Base-by-base conservation (phyloP, 2,329 filamentous ascomycete genomes). In the Penicillium sp. region DNA sequence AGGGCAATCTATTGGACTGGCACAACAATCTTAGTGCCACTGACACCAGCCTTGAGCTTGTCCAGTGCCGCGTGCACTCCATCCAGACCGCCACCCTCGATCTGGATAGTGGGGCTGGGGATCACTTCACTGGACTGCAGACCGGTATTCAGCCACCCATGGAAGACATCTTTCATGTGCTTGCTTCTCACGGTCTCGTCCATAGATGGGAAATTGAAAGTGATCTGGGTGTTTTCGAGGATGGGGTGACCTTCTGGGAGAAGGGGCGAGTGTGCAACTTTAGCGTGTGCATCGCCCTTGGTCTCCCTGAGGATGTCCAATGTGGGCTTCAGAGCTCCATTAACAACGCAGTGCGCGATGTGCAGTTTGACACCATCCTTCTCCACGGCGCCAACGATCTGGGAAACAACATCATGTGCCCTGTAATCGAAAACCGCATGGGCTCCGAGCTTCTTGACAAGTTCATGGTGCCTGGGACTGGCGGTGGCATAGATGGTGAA, bases 401-500 rank as follows among this genome's bases (percentile, higher is more conserved):
- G 56, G 1, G 53, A 46, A 1, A 73, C 69, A 0, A 75, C 67
- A 7, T 27, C 47, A 20, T 11, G 26, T 14, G 15, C 47, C 33
- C 22, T 49, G 9, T 72, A 72, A 8, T 66, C 54, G 29, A 56
- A 56, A 18, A 52, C 45, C 3, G 59, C 40, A 31, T 66, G 65
- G 2, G 76, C 75, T 4, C 77, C 77, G 1, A 77, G 64, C 6
- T 43, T 56, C 20, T 63, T 67, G 29, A 79, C 51, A 40, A 22
- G 22, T 2, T 47, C 66, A 53, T 77, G 74, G 52, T 79, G 67
- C 56, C 70, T 70, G 31, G 56, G 57, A 22, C 73, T 73, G 11
- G 75, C 75, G 2, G 75, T 77, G 1, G 75, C 61, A 53, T 77
- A 71, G 29, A 77, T 71, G 6, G 57, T 68, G 49, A 74, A 76